Percentiles rank a stretch among this genome's conserved stretches.
phyloP scores from a whole-genome alignment of 2,329 filamentous ascomycete genomes.

The Clonostachys rhizophaga region DNA sequence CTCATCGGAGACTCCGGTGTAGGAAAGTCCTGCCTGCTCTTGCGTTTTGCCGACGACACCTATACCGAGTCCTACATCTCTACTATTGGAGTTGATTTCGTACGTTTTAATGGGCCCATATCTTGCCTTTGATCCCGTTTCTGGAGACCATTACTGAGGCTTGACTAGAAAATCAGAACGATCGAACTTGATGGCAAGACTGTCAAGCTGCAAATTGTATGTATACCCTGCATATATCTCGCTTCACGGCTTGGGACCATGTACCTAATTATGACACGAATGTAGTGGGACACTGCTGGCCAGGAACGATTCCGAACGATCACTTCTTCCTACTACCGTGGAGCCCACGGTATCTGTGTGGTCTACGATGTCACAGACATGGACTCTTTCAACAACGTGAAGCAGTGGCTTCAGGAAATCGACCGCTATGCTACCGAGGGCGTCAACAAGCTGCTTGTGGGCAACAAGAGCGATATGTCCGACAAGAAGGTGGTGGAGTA shows the following conservation, averaged over 20 bases:
- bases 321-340: slow-evolving; percentile 98
- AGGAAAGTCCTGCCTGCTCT: slow-evolving; percentile 97
- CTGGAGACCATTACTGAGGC: slow-evolving; percentile 5
- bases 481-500: slow-evolving; percentile 99
- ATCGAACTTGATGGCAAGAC: slow-evolving; percentile 99
- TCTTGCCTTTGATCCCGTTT: not conserved
- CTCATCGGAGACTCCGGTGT: slow-evolving; percentile 99
- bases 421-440: slow-evolving; percentile 98
- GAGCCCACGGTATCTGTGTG: slow-evolving; percentile 97
- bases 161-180: slow-evolving; percentile 89
- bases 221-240: slow-evolving; percentile 23
- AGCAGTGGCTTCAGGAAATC: slow-evolving; percentile 99
- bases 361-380: slow-evolving; percentile 99
- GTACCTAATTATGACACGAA: not conserved
- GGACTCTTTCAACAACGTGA: slow-evolving; percentile 99
- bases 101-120: slow-evolving; percentile 43
- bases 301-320: slow-evolving; percentile 99
- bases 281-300: slow-evolving; percentile 95
- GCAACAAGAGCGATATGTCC: slow-evolving; percentile 99
- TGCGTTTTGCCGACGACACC: slow-evolving; percentile 97
- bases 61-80: slow-evolving; percentile 99
- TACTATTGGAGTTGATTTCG: slow-evolving; percentile 98
- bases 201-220: slow-evolving; percentile 98
- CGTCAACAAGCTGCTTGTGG: slow-evolving; percentile 98
- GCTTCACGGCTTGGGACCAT: not conserved